A percentile compares a stretch with the other conserved stretches of the same genome.
Conservation (phyloP, 257 asterid species). For the Fraxinus anomala region DNA sequence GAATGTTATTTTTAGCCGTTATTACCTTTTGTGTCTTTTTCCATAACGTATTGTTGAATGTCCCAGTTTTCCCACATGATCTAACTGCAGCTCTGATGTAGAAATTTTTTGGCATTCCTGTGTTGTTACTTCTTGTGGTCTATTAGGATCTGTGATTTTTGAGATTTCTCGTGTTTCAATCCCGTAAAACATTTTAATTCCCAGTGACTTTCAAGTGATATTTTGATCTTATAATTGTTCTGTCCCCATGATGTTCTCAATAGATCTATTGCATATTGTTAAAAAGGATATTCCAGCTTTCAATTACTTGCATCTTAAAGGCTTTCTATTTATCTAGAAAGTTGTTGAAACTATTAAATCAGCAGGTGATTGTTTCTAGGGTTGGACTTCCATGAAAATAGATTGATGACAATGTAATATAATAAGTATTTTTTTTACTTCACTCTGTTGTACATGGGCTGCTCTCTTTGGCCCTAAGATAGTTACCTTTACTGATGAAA, state of each 20-base stretch:
- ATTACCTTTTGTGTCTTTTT: slow-evolving; percentile 13
- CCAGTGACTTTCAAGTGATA: not conserved
- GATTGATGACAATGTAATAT: not conserved
- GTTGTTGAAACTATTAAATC: slow-evolving; percentile 6
- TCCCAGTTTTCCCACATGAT: not conserved
- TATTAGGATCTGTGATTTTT: not conserved
- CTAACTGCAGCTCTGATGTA: slow-evolving; percentile 7
- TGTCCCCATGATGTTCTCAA: slow-evolving; percentile 1
- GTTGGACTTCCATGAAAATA: slow-evolving; percentile 8
- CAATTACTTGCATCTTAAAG: not conserved
- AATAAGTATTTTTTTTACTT: not conserved
- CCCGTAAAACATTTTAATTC: slow-evolving; percentile 1
- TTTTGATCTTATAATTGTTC: not conserved
- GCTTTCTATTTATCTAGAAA: not conserved
- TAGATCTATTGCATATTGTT: slow-evolving; percentile 4
- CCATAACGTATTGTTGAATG: not conserved
- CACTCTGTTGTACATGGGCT: not conserved
- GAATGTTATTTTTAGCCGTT: slow-evolving; percentile 4
- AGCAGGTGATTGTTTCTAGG: slow-evolving; percentile 4
- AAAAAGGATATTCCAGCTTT: not conserved
- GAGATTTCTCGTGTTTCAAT: not conserved
- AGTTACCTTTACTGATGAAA: not conserved
- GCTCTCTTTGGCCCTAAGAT: slow-evolving; percentile 8
- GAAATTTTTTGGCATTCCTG: not conserved
- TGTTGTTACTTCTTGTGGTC: slow-evolving; percentile 7